Evolutionary conservation across 331 rosid species (phyloP).

Genomic region (Malus hybrid): DNA sequence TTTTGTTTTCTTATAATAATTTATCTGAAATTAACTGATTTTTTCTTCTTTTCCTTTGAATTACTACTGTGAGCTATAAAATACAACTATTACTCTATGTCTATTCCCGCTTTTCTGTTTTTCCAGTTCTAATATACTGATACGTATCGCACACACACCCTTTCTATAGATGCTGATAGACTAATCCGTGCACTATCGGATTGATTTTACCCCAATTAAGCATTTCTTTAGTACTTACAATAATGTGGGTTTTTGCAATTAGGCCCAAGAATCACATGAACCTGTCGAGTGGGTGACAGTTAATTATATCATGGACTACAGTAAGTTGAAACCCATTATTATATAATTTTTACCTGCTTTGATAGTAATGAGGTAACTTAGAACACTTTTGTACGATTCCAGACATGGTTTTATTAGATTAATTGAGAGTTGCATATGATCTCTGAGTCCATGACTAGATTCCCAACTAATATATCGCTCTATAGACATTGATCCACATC

Average conservation of each 20-base stretch:
- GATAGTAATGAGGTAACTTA: background rate
- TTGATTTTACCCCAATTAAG: slow-evolving; percentile 14
- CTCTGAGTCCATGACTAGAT: background rate
- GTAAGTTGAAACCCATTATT: background rate
- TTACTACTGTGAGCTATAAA: background rate
- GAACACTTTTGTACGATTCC: background rate
- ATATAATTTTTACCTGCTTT: background rate
- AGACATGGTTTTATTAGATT: background rate
- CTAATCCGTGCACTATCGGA: background rate
- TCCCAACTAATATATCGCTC: background rate
- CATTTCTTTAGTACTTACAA: slow-evolving; percentile 8
- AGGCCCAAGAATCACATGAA: slow-evolving; percentile 11
- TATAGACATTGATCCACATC: background rate
- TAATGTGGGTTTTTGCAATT: slow-evolving; percentile 9
- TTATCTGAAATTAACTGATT: background rate
- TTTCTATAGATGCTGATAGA: background rate
- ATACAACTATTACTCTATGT: background rate
- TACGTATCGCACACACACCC: too few species aligned
- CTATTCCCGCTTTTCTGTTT: background rate
- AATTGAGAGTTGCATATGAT: background rate
- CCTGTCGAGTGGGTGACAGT: slow-evolving; percentile 15
- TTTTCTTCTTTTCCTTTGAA: background rate
- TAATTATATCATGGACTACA: background rate
- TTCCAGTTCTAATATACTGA: background rate
- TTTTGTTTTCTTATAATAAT: background rate